These are phyloP conservation scores for Spizellomyces sp. DNA, from an alignment of 192 early-diverging fungal genomes.

Conservation along the genomic window DNA sequence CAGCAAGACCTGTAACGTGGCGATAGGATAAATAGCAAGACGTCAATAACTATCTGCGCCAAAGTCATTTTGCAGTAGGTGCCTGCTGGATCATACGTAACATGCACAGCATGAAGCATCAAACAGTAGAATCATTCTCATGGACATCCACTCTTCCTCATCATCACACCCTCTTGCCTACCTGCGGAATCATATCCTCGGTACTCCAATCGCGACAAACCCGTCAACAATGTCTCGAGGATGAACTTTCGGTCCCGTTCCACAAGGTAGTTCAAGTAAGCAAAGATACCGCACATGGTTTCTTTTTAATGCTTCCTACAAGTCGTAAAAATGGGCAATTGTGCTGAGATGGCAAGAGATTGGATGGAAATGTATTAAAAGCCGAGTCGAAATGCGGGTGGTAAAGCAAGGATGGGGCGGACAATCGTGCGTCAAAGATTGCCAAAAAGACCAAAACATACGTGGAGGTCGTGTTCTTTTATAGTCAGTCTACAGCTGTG, in stretches of 20 bases:
- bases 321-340: too few species aligned
- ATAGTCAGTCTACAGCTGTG: too few species aligned
- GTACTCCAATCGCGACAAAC: conserved; percentile 63
- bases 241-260: conserved; percentile 59
- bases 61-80: not conserved
- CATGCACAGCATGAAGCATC: not conserved
- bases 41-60: too few species aligned
- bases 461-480: too few species aligned
- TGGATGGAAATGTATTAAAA: too few species aligned
- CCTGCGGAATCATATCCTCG: conserved; percentile 66
- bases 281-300: conserved; percentile 62
- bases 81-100: not conserved
- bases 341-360: too few species aligned
- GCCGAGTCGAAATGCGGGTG: too few species aligned
- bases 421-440: too few species aligned
- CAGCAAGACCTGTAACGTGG: conserved; percentile 30
- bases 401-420: too few species aligned
- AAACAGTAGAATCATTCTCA: not conserved
- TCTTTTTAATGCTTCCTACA: not conserved
- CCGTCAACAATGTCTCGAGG: conserved; percentile 56
- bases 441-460: too few species aligned
- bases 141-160: not conserved
- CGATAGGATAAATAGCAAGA: not conserved
- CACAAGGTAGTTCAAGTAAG: conserved; percentile 50
- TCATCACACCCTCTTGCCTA: conserved; percentile 14